Evolutionary conservation across 2,329 filamentous ascomycete species (phyloP).

Genomic region (Pleoardoris graminearum): DNA sequence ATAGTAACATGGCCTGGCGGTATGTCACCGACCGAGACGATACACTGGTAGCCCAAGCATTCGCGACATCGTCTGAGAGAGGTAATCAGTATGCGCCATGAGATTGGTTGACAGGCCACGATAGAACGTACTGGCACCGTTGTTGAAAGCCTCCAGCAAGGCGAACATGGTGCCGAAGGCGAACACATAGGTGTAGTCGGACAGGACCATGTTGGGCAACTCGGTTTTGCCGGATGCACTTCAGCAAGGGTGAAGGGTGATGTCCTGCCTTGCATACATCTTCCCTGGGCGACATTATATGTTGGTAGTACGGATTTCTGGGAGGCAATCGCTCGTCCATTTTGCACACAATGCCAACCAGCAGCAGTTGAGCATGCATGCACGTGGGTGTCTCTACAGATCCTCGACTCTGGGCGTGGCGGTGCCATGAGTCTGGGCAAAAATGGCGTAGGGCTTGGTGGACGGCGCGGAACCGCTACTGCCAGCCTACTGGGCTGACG

Average conservation of each 20-base stretch:
- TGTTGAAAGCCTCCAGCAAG: conserved; percentile 77
- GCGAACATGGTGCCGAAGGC: conserved; percentile 76
- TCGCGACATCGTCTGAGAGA: conserved; percentile 71
- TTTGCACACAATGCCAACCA: not conserved
- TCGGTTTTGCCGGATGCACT: not conserved
- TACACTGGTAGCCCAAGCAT: conserved; percentile 79
- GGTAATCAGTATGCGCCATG: conserved; percentile 3
- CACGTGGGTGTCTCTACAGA: not conserved
- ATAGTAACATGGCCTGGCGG: conserved; percentile 60
- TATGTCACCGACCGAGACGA: conserved; percentile 77
- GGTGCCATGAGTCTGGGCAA: conserved; percentile 4
- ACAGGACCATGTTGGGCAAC: conserved; percentile 4
- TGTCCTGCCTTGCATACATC: conserved; percentile 3
- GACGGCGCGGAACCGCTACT: conserved; percentile 1
- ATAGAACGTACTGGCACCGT: conserved; percentile 60
- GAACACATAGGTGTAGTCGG: conserved; percentile 68
- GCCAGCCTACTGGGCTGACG: too few species aligned
- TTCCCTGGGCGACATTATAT: conserved; percentile 6
- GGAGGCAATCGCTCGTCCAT: not conserved
- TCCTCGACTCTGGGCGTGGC: not conserved
- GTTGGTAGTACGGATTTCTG: not conserved
- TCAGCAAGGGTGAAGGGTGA: conserved; percentile 4
- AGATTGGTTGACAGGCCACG: too few species aligned
- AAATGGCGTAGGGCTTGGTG: not conserved
- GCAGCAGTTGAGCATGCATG: not conserved